Conservation (phyloP, 116 monocot genomes). For the Dioscorea cayenensis region DNA sequence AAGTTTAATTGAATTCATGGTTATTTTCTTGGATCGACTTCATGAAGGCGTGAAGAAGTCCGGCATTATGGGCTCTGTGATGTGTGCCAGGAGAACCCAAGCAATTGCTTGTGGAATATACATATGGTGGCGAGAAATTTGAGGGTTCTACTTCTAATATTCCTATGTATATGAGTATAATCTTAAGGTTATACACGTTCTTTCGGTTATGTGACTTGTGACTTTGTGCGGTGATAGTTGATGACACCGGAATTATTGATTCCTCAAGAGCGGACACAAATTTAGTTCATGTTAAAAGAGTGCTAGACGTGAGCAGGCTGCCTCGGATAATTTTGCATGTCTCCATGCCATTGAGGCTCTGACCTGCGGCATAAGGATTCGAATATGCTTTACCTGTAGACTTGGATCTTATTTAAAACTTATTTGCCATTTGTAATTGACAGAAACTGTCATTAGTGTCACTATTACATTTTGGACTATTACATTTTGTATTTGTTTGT, state of each 20-base stretch:
- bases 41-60: slow-evolving; percentile 93
- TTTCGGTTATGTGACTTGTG: background rate
- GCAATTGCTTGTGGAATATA: slow-evolving; percentile 70
- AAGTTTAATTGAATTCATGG: too few relatives aligned
- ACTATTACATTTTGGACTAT: too few relatives aligned
- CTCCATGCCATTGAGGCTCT: too few relatives aligned
- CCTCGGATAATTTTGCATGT: slow-evolving; percentile 12
- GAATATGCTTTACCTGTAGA: too few relatives aligned
- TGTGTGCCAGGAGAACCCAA: slow-evolving; percentile 85
- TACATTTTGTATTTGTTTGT: too few relatives aligned
- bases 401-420: too few relatives aligned
- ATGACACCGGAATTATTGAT: slow-evolving; percentile 57
- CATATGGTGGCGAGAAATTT: slow-evolving; percentile 36
- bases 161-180: background rate
- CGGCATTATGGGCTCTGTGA: slow-evolving; percentile 99
- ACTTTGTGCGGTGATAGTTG: slow-evolving; percentile 39
- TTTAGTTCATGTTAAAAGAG: background rate
- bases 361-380: too few relatives aligned
- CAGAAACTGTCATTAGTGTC: too few relatives aligned
- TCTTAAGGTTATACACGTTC: too few relatives aligned
- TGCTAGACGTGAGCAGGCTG: background rate
- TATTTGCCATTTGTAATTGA: too few relatives aligned
- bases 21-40: slow-evolving; percentile 36
- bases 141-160: slow-evolving; percentile 38
- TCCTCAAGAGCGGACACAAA: slow-evolving; percentile 47